These are phyloP conservation scores for Stropharia rugosoannulata DNA, from an alignment of 768 basidiomycete genomes.

Conservation along the genomic window DNA sequence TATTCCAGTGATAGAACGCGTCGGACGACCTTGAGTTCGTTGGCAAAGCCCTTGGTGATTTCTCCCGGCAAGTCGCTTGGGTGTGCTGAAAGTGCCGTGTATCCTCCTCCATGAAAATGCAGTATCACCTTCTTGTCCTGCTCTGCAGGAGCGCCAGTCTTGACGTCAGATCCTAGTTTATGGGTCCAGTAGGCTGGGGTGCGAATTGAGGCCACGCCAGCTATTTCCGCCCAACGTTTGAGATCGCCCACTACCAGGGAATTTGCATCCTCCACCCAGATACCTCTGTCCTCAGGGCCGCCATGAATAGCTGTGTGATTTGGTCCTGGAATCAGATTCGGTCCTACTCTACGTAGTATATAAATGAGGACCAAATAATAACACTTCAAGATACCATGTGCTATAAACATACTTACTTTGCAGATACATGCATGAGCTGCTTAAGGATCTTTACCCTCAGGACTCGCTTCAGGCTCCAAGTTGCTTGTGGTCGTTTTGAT, in stretches of 20 bases:
- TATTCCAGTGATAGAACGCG: conserved; percentile 70
- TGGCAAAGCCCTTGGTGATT: conserved; percentile 46
- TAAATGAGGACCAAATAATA: background rate
- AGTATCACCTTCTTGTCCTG: conserved; percentile 59
- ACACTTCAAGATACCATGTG: background rate
- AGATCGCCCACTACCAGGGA: conserved; percentile 44
- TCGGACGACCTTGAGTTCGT: conserved; percentile 39
- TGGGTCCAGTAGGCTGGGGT: conserved; percentile 61
- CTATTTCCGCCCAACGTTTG: conserved; percentile 34
- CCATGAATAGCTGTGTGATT: conserved; percentile 40
- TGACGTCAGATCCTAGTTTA: conserved; percentile 35
- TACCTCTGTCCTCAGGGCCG: conserved; percentile 40
- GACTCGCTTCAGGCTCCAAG: too few species aligned
- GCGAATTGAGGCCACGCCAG: conserved; percentile 38
- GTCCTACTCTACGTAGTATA: conserved; percentile 24
- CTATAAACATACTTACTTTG: conserved; percentile 20
- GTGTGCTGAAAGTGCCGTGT: conserved; percentile 52
- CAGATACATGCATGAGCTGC: too few species aligned
- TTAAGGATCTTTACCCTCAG: too few species aligned
- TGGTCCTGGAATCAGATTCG: conserved; percentile 32
- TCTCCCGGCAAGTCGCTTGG: conserved; percentile 45
- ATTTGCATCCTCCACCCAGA: conserved; percentile 47
- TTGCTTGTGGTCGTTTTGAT: too few species aligned
- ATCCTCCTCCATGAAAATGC: conserved; percentile 65
- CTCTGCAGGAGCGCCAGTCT: conserved; percentile 34